These are phyloP conservation scores for Thecaphora thlaspeos DNA, from an alignment of 1,284 basidiomycete genomes.

Conservation along the genomic window DNA sequence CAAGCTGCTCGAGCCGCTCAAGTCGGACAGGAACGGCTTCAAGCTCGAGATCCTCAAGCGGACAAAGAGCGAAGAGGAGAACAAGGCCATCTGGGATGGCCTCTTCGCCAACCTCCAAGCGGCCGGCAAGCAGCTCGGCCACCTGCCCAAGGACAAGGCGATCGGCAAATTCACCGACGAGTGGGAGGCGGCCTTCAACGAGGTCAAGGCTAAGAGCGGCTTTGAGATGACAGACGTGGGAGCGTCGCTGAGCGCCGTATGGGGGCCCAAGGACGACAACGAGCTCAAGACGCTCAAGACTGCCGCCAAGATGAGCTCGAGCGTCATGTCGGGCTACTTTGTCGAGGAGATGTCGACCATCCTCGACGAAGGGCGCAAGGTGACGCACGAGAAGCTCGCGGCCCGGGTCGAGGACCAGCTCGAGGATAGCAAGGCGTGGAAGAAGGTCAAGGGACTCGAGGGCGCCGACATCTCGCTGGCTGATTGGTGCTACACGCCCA, in stretches of 20 bases:
- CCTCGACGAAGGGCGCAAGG: conserved; percentile 84
- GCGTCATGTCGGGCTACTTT: conserved; percentile 80
- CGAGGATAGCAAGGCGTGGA: conserved; percentile 69
- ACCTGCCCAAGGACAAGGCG: conserved; percentile 73
- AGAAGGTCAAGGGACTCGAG: conserved; percentile 65
- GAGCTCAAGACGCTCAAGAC: conserved; percentile 62
- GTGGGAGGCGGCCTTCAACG: conserved; percentile 65
- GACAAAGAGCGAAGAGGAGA: conserved; percentile 58
- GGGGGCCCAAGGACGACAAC: conserved; percentile 85
- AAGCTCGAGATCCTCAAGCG: conserved; percentile 57
- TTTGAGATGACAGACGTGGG: conserved; percentile 77
- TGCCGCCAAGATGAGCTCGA: conserved; percentile 80
- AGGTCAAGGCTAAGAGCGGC: conserved; percentile 39
- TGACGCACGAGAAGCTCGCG: conserved; percentile 82
- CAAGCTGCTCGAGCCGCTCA: conserved; percentile 43
- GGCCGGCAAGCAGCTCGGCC: conserved; percentile 41
- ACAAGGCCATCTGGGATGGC: conserved; percentile 56
- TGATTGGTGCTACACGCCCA: conserved; percentile 92
- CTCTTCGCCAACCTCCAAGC: conserved; percentile 31
- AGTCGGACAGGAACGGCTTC: conserved; percentile 33
- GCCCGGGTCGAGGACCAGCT: conserved; percentile 80
- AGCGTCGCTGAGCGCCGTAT: conserved; percentile 71
- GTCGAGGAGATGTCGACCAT: conserved; percentile 84
- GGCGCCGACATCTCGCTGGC: conserved; percentile 76
- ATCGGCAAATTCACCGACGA: conserved; percentile 76